These are phyloP conservation scores for Rachicladosporium sp. DNA, from an alignment of 2,329 filamentous ascomycete genomes.

Conservation along the genomic window DNA sequence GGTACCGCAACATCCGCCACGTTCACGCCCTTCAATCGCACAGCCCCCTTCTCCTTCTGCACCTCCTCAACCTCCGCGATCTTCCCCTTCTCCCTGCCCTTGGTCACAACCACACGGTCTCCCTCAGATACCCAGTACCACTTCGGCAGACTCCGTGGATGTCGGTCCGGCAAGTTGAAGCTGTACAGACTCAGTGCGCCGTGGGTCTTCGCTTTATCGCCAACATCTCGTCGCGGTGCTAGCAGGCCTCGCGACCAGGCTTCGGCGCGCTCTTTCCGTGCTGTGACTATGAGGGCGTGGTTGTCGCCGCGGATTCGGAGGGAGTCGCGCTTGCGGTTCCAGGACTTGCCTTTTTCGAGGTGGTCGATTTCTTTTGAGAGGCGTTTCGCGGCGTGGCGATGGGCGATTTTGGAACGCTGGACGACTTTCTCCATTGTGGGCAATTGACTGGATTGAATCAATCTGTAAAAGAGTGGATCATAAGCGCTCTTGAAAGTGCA, in stretches of 20 bases:
- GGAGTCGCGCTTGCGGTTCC: constrained; percentile 17
- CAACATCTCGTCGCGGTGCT: constrained; percentile 63
- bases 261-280: constrained; percentile 51
- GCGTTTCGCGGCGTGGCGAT: constrained; percentile 43
- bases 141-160: constrained; percentile 12
- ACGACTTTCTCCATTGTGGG: constrained; percentile 56
- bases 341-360: constrained; percentile 16
- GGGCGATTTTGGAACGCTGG: constrained; percentile 52
- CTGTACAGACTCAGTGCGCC: constrained; percentile 34
- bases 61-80: constrained; percentile 61
- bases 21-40: constrained; percentile 29
- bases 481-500: too few species aligned
- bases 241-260: constrained; percentile 69
- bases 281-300: constrained; percentile 28
- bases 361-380: constrained; percentile 10
- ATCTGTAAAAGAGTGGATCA: too few species aligned
- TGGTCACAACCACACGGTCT: constrained; percentile 72
- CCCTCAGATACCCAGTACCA: constrained; percentile 33
- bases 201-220: constrained; percentile 43
- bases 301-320: constrained; percentile 5
- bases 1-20: constrained; percentile 30
- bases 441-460: neutral
- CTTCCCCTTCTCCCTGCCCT: constrained; percentile 68
- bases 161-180: constrained; percentile 16
- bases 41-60: constrained; percentile 21